Conservation (phyloP, 371 early-diverging fungal species). For the Mucor lusitanicus region DNA sequence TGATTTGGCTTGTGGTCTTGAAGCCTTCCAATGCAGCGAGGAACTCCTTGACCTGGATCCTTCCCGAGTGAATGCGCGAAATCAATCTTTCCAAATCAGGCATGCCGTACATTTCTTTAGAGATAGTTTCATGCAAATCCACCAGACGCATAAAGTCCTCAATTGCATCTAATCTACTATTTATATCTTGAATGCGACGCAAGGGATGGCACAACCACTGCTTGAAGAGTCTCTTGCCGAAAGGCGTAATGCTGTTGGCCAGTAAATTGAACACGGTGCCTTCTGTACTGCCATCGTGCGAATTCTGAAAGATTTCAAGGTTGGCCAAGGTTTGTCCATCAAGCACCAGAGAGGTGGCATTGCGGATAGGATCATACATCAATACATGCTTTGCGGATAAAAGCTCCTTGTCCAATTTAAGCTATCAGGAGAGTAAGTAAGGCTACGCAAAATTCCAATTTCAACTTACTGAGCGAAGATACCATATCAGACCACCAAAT, state of each 20-base stretch:
- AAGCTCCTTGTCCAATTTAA: slow-evolving; percentile 87
- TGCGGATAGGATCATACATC: slow-evolving; percentile 77
- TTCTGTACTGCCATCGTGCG: slow-evolving; percentile 69
- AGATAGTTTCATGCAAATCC: slow-evolving; percentile 54
- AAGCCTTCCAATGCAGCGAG: slow-evolving; percentile 66
- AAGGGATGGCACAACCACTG: slow-evolving; percentile 97
- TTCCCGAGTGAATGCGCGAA: slow-evolving; percentile 87
- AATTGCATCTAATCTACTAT: slow-evolving; percentile 84
- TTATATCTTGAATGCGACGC: slow-evolving; percentile 70
- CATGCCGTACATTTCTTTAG: slow-evolving; percentile 42
- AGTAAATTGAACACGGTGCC: slow-evolving; percentile 91
- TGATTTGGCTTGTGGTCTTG: slow-evolving; percentile 40
- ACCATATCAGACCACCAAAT: slow-evolving; percentile 80
- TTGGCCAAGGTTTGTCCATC: slow-evolving; percentile 96
- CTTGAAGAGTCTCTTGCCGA: slow-evolving; percentile 86
- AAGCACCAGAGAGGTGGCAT: slow-evolving; percentile 71
- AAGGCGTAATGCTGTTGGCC: slow-evolving; percentile 85
- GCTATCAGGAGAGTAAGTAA: slow-evolving; percentile 30
- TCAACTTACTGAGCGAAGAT: slow-evolving; percentile 77
- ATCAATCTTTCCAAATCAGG: slow-evolving; percentile 95
- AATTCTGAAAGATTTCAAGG: slow-evolving; percentile 92
- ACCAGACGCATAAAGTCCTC: slow-evolving; percentile 72
- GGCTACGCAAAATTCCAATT: slow-evolving; percentile 84
- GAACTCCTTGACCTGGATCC: slow-evolving; percentile 80
- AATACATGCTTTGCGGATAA: slow-evolving; percentile 82